Base-by-base conservation (phyloP, 306 rosid species). In the Vicia sativa region DNA sequence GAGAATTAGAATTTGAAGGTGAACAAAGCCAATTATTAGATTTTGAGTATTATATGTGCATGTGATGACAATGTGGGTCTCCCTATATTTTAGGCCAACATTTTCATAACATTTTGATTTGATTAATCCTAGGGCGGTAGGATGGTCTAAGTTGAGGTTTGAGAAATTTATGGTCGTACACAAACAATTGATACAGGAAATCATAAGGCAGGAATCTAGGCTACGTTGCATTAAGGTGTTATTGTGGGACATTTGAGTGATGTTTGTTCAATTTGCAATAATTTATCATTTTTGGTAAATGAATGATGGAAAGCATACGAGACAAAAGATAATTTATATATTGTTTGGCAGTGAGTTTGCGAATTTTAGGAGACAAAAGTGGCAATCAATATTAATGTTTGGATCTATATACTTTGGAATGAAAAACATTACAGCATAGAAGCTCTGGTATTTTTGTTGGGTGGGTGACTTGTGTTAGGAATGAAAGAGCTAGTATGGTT, bases 1-100 rank as follows among this genome's bases (percentile, higher is more conserved):
- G 3, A n/a, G 73, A 74, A 64, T 31, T 25, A 19, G 29, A 50
- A 74, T 3, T 15, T 54, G 12, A 26, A 54, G 21, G 28, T 49
- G 26, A 18, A 50, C 3, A 48, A 55, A 29, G 41, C 28, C 72
- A 56, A 67, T 49, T 25, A 39, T 53, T 65, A 1, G 28, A 25
- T 25, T 25, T 25, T 71, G 5, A 23, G 62, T 34, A 15, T 15
- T 54, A 11, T 44, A 61, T 50, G 64, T 70, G 67, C 86, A 83
- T 81, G 91, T 80, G 87, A 78, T 52, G 60, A 14, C 25, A 79
- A 68, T 72, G 77, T 78, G 82, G 80, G 73, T 44, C 70, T 66
- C 72, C 79, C 75, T 68, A 68, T 12, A 34, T 71, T 66, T 63
- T 68, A 19, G 28, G 73, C 65, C 81, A 68, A 69, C 80, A 78